These are phyloP conservation scores for Niveomyces coronatus DNA, from an alignment of 2,329 filamentous ascomycete species.

Conservation along the genomic window DNA sequence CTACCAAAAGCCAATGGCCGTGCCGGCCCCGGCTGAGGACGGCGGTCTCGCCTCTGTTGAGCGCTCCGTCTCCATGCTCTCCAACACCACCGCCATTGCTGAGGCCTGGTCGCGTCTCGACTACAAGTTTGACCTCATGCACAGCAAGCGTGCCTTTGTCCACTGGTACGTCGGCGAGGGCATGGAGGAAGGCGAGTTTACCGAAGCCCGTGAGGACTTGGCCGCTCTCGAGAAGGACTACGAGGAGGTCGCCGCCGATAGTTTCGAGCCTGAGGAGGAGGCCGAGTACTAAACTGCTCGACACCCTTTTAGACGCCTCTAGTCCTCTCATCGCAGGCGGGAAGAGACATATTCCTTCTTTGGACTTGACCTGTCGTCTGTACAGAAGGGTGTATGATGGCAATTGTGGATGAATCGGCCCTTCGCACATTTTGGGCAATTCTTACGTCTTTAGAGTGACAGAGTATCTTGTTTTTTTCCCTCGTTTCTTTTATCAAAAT, in stretches of 20 bases:
- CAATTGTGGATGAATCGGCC: slow-evolving; percentile 4
- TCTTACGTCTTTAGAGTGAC: slow-evolving; percentile 5
- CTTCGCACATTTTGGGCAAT: slow-evolving; percentile 2
- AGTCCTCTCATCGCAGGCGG: too few species aligned
- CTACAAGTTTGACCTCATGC: slow-evolving; percentile 71
- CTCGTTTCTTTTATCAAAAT: slow-evolving; percentile 3
- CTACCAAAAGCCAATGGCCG: slow-evolving; percentile 56
- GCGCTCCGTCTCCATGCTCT: slow-evolving; percentile 59
- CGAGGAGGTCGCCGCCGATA: slow-evolving; percentile 73
- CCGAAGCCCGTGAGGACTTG: slow-evolving; percentile 75
- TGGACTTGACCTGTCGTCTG: not conserved
- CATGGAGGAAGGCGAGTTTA: slow-evolving; percentile 89
- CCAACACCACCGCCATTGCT: slow-evolving; percentile 65
- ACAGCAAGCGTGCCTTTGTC: slow-evolving; percentile 66
- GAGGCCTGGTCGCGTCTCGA: slow-evolving; percentile 64
- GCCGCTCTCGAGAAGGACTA: slow-evolving; percentile 81
- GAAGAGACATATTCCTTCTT: not conserved
- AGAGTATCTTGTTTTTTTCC: slow-evolving; percentile 13
- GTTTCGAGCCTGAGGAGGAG: slow-evolving; percentile 51
- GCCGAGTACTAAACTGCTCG: slow-evolving; percentile 61
- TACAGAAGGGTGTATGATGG: slow-evolving; percentile 1
- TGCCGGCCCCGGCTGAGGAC: slow-evolving; percentile 42
- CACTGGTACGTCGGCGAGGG: slow-evolving; percentile 81
- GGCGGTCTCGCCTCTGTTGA: slow-evolving; percentile 52
- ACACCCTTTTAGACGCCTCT: not conserved